Base-by-base conservation (phyloP, 164 flowering plant species). In the Magnolia officinalis region DNA sequence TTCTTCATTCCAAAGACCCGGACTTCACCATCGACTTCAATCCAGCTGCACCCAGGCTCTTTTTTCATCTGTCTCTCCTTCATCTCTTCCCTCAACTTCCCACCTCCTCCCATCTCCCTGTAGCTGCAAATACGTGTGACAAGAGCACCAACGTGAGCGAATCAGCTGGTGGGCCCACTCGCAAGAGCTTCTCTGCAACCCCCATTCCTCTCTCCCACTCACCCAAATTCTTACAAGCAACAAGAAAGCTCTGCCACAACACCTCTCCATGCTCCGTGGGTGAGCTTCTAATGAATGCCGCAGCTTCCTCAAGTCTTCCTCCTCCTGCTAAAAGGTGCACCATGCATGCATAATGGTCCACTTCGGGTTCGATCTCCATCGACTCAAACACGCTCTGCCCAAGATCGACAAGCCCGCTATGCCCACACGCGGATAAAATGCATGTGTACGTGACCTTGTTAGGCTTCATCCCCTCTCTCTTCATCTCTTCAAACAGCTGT, bases 31-130 rank as follows among this genome's bases (percentile, higher is more conserved):
- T 67, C 75, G 50, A 75, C 65, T 66, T 81, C 76, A 37, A 81
- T 72, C 83, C 83, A 81, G 71, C 83, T 81, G 68, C 83, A 78
- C 26, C 80, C 80, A 20, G 83, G 83, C 68, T 75, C 78, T 50
- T 78, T 81, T 73, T 75, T 81, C 72, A 72, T 59, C 23, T 74
- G 72, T 65, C 63, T 72, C 55, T 72, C 66, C 29, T 59, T 58
- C 73, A 81, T 71, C 50, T 16, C 74, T 72, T 68, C 59, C 64
- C 78, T 75, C 55, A 78, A 21, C n/a, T 68, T 72, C 6, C 45
- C 9, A 72, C 82, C 37, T 74, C 73, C 2, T 74, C 80, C 82
- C 80, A 80, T 73, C 71, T 77, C 26, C 74, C 80, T 49, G 78
- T 76, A 1, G 78, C 80, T 13, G 78, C 78, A 75, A 75, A 78